Evolutionary conservation across 495 filamentous ascomycete species (phyloP).

Genomic region (Neurospora discreta): DNA sequence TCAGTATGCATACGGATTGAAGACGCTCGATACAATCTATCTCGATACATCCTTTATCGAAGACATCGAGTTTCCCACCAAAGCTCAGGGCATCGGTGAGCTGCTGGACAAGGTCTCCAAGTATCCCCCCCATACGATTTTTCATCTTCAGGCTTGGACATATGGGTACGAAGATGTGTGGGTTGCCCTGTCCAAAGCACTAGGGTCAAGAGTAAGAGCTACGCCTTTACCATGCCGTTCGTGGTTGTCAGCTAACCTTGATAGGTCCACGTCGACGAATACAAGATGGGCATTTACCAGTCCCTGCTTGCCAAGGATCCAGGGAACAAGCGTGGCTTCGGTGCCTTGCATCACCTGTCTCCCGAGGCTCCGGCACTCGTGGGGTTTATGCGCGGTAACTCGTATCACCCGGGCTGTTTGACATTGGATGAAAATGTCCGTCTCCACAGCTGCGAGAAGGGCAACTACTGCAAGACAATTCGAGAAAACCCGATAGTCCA

Average conservation of each 20-base stretch:
- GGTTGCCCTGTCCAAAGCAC: constrained; percentile 62
- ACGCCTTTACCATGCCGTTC: neutral
- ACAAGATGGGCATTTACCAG: constrained; percentile 63
- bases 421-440: constrained; percentile 52
- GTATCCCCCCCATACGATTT: constrained; percentile 67
- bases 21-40: constrained; percentile 67
- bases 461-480: constrained; percentile 48
- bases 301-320: constrained; percentile 41
- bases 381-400: constrained; percentile 71
- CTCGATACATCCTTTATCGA: constrained; percentile 74
- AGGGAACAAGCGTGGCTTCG: constrained; percentile 13
- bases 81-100: constrained; percentile 65
- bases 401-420: constrained; percentile 53
- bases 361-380: constrained; percentile 55
- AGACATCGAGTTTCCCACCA: constrained; percentile 34
- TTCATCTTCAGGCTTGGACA: constrained; percentile 86
- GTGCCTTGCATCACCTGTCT: constrained; percentile 27
- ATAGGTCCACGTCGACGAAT: constrained; percentile 73
- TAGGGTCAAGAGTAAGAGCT: constrained; percentile 48
- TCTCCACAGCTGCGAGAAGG: constrained; percentile 83
- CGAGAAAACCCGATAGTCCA: constrained; percentile 50
- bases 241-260: constrained; percentile 4
- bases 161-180: constrained; percentile 91
- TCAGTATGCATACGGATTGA: constrained; percentile 58
- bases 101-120: constrained; percentile 54